phyloP scores from a whole-genome alignment of 2,329 filamentous ascomycete species.

The Arthrobotrys musiformis region DNA sequence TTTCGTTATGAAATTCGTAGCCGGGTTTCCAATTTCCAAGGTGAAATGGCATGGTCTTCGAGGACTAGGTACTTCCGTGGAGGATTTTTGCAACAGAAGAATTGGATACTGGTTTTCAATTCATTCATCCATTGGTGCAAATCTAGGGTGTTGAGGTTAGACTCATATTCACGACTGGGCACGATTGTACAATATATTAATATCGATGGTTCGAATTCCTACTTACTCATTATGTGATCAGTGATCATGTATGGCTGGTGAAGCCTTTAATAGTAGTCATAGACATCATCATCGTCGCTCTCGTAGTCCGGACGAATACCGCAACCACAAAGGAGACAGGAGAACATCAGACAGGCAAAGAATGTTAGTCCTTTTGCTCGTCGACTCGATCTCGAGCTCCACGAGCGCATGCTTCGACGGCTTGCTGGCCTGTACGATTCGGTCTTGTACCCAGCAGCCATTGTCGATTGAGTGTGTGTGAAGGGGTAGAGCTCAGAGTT shows the following conservation, averaged over 20 bases:
- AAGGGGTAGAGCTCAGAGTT: background rate
- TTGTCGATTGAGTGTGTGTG: background rate
- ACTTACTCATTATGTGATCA: background rate
- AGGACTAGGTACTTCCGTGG: background rate
- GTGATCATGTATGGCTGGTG: background rate
- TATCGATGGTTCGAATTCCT: background rate
- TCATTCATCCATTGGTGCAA: too few species aligned
- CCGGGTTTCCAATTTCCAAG: background rate
- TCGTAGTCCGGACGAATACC: slow-evolving; percentile 39
- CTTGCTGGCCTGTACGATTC: slow-evolving; percentile 23
- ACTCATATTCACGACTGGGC: background rate
- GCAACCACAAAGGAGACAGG: slow-evolving; percentile 43
- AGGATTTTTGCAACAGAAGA: too few species aligned
- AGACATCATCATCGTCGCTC: slow-evolving; percentile 37
- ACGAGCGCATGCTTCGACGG: slow-evolving; percentile 28
- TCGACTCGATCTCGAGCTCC: slow-evolving; percentile 31
- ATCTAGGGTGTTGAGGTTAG: too few species aligned
- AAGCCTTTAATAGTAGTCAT: slow-evolving; percentile 37
- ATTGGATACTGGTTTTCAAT: too few species aligned
- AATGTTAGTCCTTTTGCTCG: slow-evolving; percentile 42
- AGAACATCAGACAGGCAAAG: slow-evolving; percentile 46
- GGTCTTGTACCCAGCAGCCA: slow-evolving; percentile 15
- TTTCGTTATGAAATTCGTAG: background rate
- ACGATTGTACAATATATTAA: background rate
- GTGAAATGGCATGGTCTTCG: background rate